Percentiles rank a stretch among this genome's conserved stretches.
phyloP scores from a whole-genome alignment of 208 protist genomes.

The Acanthamoeba healyi region DNA sequence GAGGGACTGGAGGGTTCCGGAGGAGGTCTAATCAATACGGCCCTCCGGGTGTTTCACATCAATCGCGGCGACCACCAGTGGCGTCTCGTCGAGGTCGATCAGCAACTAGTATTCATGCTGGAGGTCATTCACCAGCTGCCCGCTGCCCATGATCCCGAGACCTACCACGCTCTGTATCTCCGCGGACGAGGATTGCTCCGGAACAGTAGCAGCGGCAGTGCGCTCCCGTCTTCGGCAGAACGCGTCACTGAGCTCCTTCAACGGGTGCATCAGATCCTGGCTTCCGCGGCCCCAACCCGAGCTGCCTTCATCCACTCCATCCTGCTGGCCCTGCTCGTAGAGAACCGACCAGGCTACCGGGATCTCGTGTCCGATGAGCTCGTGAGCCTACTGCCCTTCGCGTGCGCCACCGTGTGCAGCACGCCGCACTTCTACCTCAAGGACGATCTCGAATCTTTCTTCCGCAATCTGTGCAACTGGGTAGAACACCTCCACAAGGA shows the following conservation, averaged over 20 bases:
- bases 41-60: not conserved
- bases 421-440: not conserved
- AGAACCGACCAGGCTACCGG: not conserved
- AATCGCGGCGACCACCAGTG: not conserved
- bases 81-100: not conserved
- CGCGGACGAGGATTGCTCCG: not conserved
- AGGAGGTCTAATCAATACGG: not conserved
- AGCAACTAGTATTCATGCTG: not conserved
- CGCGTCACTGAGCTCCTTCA: not conserved
- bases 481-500: conserved; percentile 2
- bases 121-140: not conserved
- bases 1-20: not conserved
- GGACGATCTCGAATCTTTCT: conserved; percentile 12
- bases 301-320: not conserved
- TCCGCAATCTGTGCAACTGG: not conserved
- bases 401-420: not conserved
- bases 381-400: not conserved
- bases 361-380: not conserved
- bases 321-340: not conserved
- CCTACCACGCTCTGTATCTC: not conserved
- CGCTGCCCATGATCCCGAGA: not conserved
- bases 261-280: not conserved
- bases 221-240: not conserved
- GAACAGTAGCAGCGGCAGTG: no score
- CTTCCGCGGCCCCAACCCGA: not conserved